Evolutionary conservation across 805 yeast genomes (phyloP).

Genomic region (Kuraishia floccosa): DNA sequence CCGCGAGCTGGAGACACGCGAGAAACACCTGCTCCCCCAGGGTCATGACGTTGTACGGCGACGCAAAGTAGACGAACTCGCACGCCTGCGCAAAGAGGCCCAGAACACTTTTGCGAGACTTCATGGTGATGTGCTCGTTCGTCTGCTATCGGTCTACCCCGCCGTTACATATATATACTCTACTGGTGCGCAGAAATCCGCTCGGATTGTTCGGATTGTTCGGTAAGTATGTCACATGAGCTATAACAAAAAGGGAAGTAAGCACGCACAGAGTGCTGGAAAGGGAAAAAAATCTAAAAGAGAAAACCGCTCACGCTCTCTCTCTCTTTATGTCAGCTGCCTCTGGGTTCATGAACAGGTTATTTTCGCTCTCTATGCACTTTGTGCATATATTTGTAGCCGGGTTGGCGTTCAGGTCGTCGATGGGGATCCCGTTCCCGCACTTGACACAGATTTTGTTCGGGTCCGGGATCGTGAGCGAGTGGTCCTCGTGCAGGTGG

Average conservation of each 20-base stretch:
- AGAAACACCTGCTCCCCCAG: conserved; percentile 2
- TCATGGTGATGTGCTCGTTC: neutral
- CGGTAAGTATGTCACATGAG: too few relatives aligned
- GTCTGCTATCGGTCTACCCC: neutral
- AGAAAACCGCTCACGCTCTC: neutral
- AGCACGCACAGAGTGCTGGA: too few relatives aligned
- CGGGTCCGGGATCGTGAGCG: conserved; percentile 14
- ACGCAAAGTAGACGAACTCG: conserved; percentile 2
- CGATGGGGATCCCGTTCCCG: conserved; percentile 14
- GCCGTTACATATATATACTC: neutral
- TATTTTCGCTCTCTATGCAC: conserved; percentile 11
- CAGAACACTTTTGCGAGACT: too few relatives aligned
- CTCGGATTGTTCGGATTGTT: too few relatives aligned
- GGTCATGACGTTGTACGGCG: conserved; percentile 4
- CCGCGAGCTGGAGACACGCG: neutral
- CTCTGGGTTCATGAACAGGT: conserved; percentile 13
- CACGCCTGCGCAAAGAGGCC: too few relatives aligned
- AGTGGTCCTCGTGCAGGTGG: conserved; percentile 6
- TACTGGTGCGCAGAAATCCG: neutral
- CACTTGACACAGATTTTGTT: conserved; percentile 15
- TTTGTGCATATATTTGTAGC: conserved; percentile 15
- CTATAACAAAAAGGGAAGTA: too few relatives aligned
- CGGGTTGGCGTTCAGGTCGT: conserved; percentile 14
- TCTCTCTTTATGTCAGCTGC: conserved; percentile 6
- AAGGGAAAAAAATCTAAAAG: neutral